Percentiles rank a stretch among this genome's conserved stretches.
Evolutionary conservation across 2,329 filamentous ascomycete genomes (phyloP).

Genomic region (Calcarisporium arbuscula): DNA sequence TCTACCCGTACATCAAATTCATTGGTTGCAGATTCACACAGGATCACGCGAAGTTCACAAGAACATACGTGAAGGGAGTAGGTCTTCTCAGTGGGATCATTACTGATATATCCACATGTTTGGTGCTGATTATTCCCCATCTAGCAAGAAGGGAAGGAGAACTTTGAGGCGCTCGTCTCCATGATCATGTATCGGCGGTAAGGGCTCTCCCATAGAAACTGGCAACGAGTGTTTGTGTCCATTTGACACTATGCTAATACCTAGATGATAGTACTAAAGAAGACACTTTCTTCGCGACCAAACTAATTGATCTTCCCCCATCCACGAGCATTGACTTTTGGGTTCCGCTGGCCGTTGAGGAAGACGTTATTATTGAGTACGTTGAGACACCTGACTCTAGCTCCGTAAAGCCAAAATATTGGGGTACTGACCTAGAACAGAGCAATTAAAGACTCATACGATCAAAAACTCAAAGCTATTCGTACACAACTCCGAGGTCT

Average conservation of each 20-base stretch:
- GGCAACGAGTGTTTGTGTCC: slow-evolving; percentile 1
- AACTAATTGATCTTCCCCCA: slow-evolving; percentile 18
- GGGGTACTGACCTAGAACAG: neutral
- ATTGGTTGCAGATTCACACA: slow-evolving; percentile 15
- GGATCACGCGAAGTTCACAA: slow-evolving; percentile 6
- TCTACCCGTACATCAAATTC: slow-evolving; percentile 28
- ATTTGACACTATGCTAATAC: neutral
- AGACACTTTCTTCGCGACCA: slow-evolving; percentile 19
- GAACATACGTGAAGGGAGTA: slow-evolving; percentile 13
- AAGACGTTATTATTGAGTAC: slow-evolving; percentile 19
- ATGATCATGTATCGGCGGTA: slow-evolving; percentile 23
- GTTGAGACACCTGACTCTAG: neutral
- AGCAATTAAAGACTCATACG: slow-evolving; percentile 2
- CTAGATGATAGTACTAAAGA: slow-evolving; percentile 14
- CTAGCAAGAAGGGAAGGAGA: slow-evolving; percentile 8
- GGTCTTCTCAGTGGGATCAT: neutral
- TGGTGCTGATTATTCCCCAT: neutral
- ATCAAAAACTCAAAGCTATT: neutral
- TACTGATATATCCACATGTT: neutral
- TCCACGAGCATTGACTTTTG: slow-evolving; percentile 12
- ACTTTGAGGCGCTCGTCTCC: slow-evolving; percentile 15
- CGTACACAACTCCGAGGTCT: neutral
- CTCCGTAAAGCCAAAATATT: neutral
- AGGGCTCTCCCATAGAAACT: neutral
- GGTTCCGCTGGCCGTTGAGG: slow-evolving; percentile 19